Evolutionary conservation across 148 eudicot species (phyloP).

Genomic region (Rhododendron williamsianum): DNA sequence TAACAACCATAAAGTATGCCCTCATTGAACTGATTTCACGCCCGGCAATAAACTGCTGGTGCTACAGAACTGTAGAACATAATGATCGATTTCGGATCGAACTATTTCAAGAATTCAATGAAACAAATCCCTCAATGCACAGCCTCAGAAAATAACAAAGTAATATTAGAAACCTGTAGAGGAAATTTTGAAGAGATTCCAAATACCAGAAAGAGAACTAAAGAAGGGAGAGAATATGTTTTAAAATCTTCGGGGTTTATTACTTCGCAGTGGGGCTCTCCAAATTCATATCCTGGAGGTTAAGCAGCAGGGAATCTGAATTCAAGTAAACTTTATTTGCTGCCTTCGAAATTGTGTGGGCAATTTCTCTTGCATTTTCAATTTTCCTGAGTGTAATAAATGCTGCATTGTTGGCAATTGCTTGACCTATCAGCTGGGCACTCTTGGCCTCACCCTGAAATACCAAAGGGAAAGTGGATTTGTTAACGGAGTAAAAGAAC

Average conservation of each 20-base stretch:
- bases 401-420: conserved; percentile 86
- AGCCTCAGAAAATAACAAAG: background rate
- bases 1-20: background rate
- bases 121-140: background rate
- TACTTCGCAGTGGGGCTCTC: conserved; percentile 25
- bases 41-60: background rate
- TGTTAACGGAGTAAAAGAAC: background rate
- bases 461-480: background rate
- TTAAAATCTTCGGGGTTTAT: background rate
- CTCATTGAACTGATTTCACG: background rate
- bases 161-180: background rate
- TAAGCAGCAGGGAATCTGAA: conserved; percentile 69
- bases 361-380: conserved; percentile 84
- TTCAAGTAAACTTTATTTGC: conserved; percentile 67
- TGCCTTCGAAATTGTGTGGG: conserved; percentile 51
- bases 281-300: conserved; percentile 51
- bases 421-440: conserved; percentile 93
- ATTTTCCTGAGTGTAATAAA: conserved; percentile 80
- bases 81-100: background rate
- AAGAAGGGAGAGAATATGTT: background rate
- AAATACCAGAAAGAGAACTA: background rate
- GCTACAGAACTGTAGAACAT: background rate
- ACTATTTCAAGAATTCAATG: background rate
- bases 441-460: conserved; percentile 93
- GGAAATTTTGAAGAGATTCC: background rate